These are phyloP conservation scores for Drechslerella dactyloides DNA, from an alignment of 2,329 filamentous ascomycete genomes.

Conservation along the genomic window DNA sequence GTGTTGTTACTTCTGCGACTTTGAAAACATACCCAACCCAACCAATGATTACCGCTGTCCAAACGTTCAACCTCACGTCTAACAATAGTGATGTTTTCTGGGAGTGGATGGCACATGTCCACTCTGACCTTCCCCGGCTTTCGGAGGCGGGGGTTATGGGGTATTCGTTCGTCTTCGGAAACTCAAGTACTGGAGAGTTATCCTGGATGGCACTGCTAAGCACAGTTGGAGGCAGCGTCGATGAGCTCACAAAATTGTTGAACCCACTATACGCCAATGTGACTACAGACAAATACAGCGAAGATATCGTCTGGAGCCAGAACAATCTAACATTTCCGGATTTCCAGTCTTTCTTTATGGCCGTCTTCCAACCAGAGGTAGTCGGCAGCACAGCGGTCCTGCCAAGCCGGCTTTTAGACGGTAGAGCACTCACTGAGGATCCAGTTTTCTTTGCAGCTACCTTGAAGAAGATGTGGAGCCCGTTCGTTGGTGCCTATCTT, in stretches of 20 bases:
- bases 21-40: slow-evolving; percentile 58
- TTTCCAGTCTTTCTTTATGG: slow-evolving; percentile 50
- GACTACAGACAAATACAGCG: slow-evolving; percentile 26
- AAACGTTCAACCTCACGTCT: slow-evolving; percentile 56
- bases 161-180: slow-evolving; percentile 58
- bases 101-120: slow-evolving; percentile 58
- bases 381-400: slow-evolving; percentile 54
- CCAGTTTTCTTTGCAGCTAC: slow-evolving; percentile 57
- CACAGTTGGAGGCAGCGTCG: slow-evolving; percentile 27
- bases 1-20: slow-evolving; percentile 60
- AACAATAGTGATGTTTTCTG: slow-evolving; percentile 57
- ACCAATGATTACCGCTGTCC: slow-evolving; percentile 57
- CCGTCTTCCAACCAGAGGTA: slow-evolving; percentile 51
- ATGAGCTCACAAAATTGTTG: slow-evolving; percentile 11
- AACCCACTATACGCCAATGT: slow-evolving; percentile 17
- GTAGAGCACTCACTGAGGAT: slow-evolving; percentile 55
- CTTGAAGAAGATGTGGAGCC: slow-evolving; percentile 55
- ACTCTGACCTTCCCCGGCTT: slow-evolving; percentile 60
- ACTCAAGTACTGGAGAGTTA: slow-evolving; percentile 1
- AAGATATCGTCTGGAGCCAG: slow-evolving; percentile 42
- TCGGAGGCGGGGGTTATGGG: slow-evolving; percentile 60
- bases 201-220: slow-evolving; percentile 11
- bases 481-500: slow-evolving; percentile 52
- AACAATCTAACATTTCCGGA: slow-evolving; percentile 52
- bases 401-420: slow-evolving; percentile 57